A percentile compares a stretch with the other conserved stretches of the same genome.
These are phyloP conservation scores for Pontederia paniculata DNA, from an alignment of 176 grass and related monocot genomes.

Conservation along the genomic window DNA sequence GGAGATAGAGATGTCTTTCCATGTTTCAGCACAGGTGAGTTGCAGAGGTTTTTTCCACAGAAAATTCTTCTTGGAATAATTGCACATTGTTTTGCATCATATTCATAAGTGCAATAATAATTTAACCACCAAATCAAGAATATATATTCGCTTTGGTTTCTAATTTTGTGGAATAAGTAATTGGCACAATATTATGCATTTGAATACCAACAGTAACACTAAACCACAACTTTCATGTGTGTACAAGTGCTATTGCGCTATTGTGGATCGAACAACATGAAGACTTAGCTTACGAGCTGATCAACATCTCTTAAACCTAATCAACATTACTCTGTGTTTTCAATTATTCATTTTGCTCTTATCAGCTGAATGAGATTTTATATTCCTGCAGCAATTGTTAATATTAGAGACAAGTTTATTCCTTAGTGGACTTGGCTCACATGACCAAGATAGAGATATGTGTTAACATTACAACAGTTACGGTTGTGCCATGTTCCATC, in stretches of 20 bases:
- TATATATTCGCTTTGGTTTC: neutral
- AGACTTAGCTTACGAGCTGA: slow-evolving; percentile 55
- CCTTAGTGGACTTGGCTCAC: neutral
- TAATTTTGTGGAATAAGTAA: neutral
- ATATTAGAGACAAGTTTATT: slow-evolving; percentile 40
- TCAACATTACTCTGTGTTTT: neutral
- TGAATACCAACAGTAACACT: neutral
- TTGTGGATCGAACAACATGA: slow-evolving; percentile 69
- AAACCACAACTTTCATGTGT: neutral
- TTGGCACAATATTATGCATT: too few relatives aligned
- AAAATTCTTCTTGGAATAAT: neutral
- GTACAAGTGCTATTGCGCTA: slow-evolving; percentile 57
- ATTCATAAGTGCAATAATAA: neutral
- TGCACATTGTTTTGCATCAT: too few relatives aligned
- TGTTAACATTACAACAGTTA: too few relatives aligned
- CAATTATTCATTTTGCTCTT: neutral
- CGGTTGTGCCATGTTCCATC: too few relatives aligned
- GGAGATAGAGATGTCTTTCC: slow-evolving; percentile 39
- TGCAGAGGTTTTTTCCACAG: slow-evolving; percentile 48
- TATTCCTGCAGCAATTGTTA: slow-evolving; percentile 53
- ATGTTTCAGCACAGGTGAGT: slow-evolving; percentile 45
- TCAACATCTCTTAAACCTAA: neutral
- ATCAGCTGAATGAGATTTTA: neutral
- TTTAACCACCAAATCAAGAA: neutral
- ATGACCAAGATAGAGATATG: slow-evolving; percentile 13